Evolutionary conservation across 179 eudicot species (phyloP), one percentile per base, ranked within the genome.

Genomic region (Beta corolliflora): DNA sequence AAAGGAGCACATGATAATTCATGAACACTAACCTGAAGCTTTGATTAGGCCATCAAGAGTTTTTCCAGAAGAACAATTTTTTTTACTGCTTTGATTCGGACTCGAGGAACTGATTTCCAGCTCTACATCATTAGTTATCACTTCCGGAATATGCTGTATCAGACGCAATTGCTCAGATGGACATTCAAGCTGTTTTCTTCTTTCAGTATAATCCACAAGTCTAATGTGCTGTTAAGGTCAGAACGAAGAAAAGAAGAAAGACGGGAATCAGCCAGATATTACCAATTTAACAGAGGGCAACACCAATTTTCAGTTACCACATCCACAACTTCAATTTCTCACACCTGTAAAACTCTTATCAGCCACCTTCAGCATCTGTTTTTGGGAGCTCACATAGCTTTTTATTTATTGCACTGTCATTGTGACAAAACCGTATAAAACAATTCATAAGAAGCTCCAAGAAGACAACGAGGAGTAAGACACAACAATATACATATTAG

Each of bases 101-200:
- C 64, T 29, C 10, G 36, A 13, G 7, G 70, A 46, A 70, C 71
- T 69, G 5, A 7, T 69, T 53, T 45, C 44, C 36, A 59, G 75
- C 60, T 79, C 77, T 19, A 44, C 46, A 31, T 81, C 82, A 44
- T 79, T 82, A 75, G 80, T 66, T 13, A 76, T 70, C 50, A 85
- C 85, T 76, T 85, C 85, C 31, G 87, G 87, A 56, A 85, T 85
- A 15, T 85, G 59, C 65, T 79, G 73, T 19, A 82, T 46, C 7
- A 85, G 83, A 48, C 83, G 87, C 50, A 36, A 13, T 65, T 79
- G 81, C 73, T 79, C 85, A 45, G 61, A 68, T 82, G 87, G 87
- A 58, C 67, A 60, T 53, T 63, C 48, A 82, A 85, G 87, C 36
- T 54, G 77, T 41, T 79, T 79, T 76, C 81, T 82, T 60, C 81